Evolutionary conservation across 116 monocot species (phyloP).

Genomic region (Zostera marina): DNA sequence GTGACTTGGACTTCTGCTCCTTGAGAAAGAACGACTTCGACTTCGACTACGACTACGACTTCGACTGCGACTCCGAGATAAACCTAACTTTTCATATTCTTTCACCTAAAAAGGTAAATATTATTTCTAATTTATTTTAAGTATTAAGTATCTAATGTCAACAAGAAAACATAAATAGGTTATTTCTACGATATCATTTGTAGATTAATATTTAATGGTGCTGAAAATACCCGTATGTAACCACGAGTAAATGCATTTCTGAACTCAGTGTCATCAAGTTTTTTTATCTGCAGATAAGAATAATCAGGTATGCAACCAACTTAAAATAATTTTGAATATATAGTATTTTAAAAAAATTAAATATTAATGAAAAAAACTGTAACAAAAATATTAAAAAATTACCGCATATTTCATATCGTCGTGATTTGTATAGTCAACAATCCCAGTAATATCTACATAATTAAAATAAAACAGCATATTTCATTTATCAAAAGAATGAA

Average conservation of each 20-base stretch:
- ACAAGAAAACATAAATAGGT: neutral
- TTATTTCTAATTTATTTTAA: neutral
- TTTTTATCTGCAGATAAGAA: constrained; percentile 42
- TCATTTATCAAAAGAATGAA: neutral
- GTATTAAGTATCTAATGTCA: neutral
- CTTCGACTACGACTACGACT: constrained; percentile 9
- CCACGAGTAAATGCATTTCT: constrained; percentile 81
- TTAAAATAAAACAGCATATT: neutral
- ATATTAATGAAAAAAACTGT: neutral
- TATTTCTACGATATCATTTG: neutral
- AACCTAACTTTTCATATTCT: constrained; percentile 38
- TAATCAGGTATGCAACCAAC: neutral
- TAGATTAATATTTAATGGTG: neutral
- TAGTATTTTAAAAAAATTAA: neutral
- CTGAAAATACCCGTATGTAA: constrained; percentile 52
- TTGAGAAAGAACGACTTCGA: constrained; percentile 34
- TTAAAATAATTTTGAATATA: too few relatives aligned
- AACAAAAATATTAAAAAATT: constrained; percentile 1
- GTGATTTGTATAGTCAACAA: constrained; percentile 92
- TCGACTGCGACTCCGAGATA: constrained; percentile 36
- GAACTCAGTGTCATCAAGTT: constrained; percentile 95
- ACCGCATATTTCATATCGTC: constrained; percentile 99
- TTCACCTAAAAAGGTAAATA: constrained; percentile 26
- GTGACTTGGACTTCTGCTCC: constrained; percentile 35
- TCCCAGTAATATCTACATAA: constrained; percentile 51